These are phyloP conservation scores for Endocalyx cinctus DNA, from an alignment of 2,329 filamentous ascomycete species.

Conservation along the genomic window DNA sequence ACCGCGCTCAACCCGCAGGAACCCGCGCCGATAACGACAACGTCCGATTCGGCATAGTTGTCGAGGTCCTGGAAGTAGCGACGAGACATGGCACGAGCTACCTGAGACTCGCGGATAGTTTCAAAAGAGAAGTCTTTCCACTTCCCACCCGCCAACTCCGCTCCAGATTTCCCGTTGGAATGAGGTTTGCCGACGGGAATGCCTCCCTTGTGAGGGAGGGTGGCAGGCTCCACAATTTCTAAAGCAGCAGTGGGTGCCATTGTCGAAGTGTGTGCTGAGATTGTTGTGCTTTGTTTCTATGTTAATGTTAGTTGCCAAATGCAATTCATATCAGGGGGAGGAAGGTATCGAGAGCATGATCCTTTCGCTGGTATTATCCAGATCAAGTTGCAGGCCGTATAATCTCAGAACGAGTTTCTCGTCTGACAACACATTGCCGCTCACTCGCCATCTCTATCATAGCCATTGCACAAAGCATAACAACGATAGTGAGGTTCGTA, in stretches of 20 bases:
- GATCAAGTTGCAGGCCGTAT: conserved; percentile 94
- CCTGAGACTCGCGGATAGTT: conserved; percentile 85
- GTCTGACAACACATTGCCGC: conserved; percentile 10
- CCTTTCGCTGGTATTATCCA: conserved; percentile 99
- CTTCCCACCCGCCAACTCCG: conserved; percentile 65
- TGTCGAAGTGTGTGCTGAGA: too few relatives aligned
- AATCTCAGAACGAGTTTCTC: conserved; percentile 63
- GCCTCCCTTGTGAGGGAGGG: conserved; percentile 43
- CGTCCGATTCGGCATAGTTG: conserved; percentile 84
- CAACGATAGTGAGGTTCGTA: conserved; percentile 14
- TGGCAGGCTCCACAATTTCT: conserved; percentile 49
- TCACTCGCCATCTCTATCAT: conserved; percentile 11
- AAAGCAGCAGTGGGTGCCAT: conserved; percentile 79
- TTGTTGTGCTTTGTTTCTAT: conserved; percentile 23
- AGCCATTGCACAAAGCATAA: conserved; percentile 1
- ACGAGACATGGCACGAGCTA: conserved; percentile 87
- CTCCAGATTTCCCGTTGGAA: conserved; percentile 46
- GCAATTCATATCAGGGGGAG: conserved; percentile 33
- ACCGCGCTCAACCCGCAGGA: conserved; percentile 83
- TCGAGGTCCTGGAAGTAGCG: conserved; percentile 91
- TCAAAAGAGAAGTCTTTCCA: conserved; percentile 82
- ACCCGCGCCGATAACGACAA: conserved; percentile 88
- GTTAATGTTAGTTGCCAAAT: conserved; percentile 25
- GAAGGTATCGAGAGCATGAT: conserved; percentile 74
- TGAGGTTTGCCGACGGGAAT: conserved; percentile 33